Evolutionary conservation across 1,139 yeast species (phyloP).

Genomic region (Blastobotrys buckinghamii): DNA sequence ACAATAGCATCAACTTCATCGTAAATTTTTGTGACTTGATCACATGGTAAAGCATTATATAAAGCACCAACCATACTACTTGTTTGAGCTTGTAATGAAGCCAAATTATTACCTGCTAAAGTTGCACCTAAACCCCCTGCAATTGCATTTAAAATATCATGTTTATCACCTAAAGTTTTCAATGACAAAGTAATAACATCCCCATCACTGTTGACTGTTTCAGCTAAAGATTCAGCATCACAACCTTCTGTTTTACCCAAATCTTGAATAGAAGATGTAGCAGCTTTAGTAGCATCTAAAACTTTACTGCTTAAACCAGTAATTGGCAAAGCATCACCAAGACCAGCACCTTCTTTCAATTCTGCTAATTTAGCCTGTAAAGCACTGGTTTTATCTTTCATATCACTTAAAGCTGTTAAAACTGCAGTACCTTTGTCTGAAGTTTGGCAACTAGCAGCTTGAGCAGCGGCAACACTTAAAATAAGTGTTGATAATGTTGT

Average conservation of each 20-base stretch:
- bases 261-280: neutral
- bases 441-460: constrained; percentile 4
- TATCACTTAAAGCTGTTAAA: neutral
- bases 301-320: constrained; percentile 1
- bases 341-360: neutral
- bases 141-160: constrained; percentile 2
- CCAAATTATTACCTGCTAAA: constrained; percentile 1
- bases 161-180: neutral
- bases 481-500: constrained; percentile 4
- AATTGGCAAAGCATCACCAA: constrained; percentile 11
- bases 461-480: constrained; percentile 6
- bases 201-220: neutral
- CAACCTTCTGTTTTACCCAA: constrained; percentile 6
- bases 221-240: constrained; percentile 2
- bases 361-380: constrained; percentile 3
- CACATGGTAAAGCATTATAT: constrained; percentile 8
- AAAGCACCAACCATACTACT: constrained; percentile 1
- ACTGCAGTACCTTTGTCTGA: constrained; percentile 5
- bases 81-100: constrained; percentile 3
- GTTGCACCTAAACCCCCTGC: neutral
- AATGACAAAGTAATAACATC: constrained; percentile 1
- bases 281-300: constrained; percentile 8
- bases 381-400: neutral
- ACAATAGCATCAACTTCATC: constrained; percentile 6
- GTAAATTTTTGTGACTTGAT: constrained; percentile 1